Conservation (phyloP, 306 rosid genomes). For the Abrus precatorius region DNA sequence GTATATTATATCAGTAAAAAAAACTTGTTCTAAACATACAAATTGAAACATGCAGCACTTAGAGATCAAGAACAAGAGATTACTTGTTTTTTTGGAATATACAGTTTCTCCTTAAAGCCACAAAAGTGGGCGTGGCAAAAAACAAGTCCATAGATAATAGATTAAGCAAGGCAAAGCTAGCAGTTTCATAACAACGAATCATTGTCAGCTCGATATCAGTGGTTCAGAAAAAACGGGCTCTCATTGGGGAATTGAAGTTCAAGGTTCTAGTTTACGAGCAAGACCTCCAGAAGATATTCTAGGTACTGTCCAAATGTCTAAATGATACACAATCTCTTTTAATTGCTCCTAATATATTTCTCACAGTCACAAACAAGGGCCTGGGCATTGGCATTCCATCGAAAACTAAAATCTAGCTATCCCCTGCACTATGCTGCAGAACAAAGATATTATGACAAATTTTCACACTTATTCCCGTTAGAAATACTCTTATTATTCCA, state of each 20-base stretch:
- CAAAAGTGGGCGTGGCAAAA: neutral
- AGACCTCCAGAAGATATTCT: neutral
- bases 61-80: neutral
- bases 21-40: neutral
- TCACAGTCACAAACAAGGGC: neutral
- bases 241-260: neutral
- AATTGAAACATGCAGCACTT: neutral
- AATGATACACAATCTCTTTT: neutral
- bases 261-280: conserved; percentile 11
- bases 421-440: neutral
- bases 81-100: neutral
- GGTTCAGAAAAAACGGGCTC: neutral
- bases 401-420: no score
- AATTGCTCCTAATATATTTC: neutral
- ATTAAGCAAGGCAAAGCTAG: neutral
- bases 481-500: no score
- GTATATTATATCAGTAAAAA: neutral
- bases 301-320: neutral
- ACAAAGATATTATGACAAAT: neutral
- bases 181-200: neutral
- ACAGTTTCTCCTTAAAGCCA: neutral
- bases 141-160: neutral
- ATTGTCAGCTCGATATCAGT: neutral
- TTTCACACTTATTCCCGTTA: no score
- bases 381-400: neutral